A percentile compares a stretch with the other conserved stretches of the same genome.
Evolutionary conservation across 371 early-diverging fungal genomes (phyloP).

Genomic region (Zychaea mexicana): DNA sequence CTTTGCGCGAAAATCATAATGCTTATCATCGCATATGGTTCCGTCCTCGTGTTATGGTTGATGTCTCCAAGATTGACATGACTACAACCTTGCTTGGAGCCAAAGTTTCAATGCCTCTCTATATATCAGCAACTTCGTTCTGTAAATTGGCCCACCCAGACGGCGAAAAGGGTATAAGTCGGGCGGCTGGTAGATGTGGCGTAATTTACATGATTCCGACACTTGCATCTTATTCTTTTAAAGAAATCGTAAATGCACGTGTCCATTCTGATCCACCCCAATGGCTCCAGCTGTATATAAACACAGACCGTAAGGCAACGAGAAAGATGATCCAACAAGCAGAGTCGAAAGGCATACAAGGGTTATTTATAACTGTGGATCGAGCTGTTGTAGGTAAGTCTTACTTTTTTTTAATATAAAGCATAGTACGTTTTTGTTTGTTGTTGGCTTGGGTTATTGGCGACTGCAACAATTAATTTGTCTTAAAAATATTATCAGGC

Average conservation of each 20-base stretch:
- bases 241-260: slow-evolving; percentile 58
- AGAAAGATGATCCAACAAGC: slow-evolving; percentile 77
- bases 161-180: slow-evolving; percentile 71
- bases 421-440: no score
- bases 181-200: slow-evolving; percentile 52
- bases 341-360: slow-evolving; percentile 80
- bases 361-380: slow-evolving; percentile 91
- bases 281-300: slow-evolving; percentile 95
- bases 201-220: slow-evolving; percentile 76
- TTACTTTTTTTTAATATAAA: no score
- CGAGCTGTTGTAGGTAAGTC: slow-evolving; percentile 74
- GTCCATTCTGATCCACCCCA: slow-evolving; percentile 34
- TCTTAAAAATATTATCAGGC: no score
- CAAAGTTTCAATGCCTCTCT: slow-evolving; percentile 52
- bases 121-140: slow-evolving; percentile 65
- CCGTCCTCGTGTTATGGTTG: slow-evolving; percentile 78
- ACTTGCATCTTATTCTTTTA: slow-evolving; percentile 70
- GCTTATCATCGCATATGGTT: slow-evolving; percentile 79
- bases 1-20: slow-evolving; percentile 77
- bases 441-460: no score
- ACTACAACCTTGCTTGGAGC: slow-evolving; percentile 69
- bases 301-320: slow-evolving; percentile 74
- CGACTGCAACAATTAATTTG: no score
- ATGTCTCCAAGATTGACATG: slow-evolving; percentile 68
- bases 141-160: slow-evolving; percentile 79